phyloP scores from a whole-genome alignment of 495 filamentous ascomycete genomes.

The Xylaria intraflava region DNA sequence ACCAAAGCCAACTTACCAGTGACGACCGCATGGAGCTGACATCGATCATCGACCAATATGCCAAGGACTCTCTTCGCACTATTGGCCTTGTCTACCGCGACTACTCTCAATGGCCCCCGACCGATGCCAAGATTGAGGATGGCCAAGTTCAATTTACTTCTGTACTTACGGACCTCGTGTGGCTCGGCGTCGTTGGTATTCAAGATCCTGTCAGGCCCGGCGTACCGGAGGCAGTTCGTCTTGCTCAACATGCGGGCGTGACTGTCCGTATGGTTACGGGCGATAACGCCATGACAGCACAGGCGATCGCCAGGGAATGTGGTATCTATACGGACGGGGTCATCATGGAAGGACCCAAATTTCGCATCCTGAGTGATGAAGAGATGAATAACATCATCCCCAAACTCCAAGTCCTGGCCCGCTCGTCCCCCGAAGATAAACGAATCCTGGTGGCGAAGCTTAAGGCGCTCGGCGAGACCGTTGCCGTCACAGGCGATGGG shows the following conservation, averaged over 20 bases:
- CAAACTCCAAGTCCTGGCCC: slow-evolving; percentile 72
- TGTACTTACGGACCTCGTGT: slow-evolving; percentile 61
- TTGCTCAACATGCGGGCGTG: slow-evolving; percentile 72
- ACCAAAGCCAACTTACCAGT: slow-evolving; percentile 19
- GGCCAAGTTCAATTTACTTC: slow-evolving; percentile 56
- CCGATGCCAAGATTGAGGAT: slow-evolving; percentile 50
- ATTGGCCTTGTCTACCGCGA: slow-evolving; percentile 71
- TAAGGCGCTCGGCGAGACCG: slow-evolving; percentile 81
- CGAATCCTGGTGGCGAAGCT: slow-evolving; percentile 69
- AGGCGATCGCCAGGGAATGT: slow-evolving; percentile 77
- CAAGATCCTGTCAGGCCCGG: slow-evolving; percentile 71
- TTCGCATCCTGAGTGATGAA: slow-evolving; percentile 58
- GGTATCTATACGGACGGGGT: slow-evolving; percentile 75
- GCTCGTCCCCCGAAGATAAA: slow-evolving; percentile 82
- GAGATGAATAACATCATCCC: slow-evolving; percentile 69
- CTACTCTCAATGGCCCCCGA: slow-evolving; percentile 69
- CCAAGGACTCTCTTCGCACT: slow-evolving; percentile 64
- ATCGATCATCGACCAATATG: slow-evolving; percentile 54
- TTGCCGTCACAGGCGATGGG: slow-evolving; percentile 89
- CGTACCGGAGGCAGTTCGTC: slow-evolving; percentile 67
- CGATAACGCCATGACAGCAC: slow-evolving; percentile 79
- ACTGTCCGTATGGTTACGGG: slow-evolving; percentile 89
- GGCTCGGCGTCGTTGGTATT: slow-evolving; percentile 67
- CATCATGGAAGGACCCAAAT: slow-evolving; percentile 77
- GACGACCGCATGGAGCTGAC: slow-evolving; percentile 40